Evolutionary conservation across 305 asterid species (phyloP).

Genomic region (Fraxinus angustifolia): DNA sequence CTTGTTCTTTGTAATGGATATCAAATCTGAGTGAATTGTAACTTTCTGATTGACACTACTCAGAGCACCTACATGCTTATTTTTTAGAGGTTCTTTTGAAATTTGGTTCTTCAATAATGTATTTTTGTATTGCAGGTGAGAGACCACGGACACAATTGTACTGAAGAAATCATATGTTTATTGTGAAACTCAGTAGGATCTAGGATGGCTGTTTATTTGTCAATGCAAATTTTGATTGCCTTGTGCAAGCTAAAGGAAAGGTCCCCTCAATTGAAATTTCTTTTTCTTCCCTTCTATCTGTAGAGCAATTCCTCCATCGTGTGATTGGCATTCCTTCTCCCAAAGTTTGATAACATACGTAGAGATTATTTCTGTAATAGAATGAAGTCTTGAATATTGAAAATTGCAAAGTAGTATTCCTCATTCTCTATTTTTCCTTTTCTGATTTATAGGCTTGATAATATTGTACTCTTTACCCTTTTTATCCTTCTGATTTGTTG

Average conservation of each 20-base stretch:
- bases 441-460: neutral
- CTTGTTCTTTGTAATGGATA: neutral
- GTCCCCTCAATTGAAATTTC: slow-evolving; percentile 25
- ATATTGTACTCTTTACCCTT: neutral
- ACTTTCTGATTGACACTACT: neutral
- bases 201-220: slow-evolving; percentile 22
- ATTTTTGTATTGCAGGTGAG: neutral
- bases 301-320: neutral
- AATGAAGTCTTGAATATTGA: neutral
- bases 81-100: neutral
- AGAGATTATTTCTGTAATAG: neutral
- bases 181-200: neutral
- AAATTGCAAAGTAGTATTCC: neutral
- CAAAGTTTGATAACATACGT: neutral
- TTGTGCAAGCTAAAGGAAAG: slow-evolving; percentile 46
- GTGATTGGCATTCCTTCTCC: neutral
- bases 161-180: neutral
- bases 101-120: neutral
- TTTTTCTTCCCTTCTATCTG: neutral
- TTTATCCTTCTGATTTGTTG: neutral
- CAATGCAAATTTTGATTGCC: slow-evolving; percentile 27
- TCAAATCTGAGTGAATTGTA: neutral
- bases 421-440: neutral
- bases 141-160: neutral
- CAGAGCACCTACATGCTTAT: neutral